Conservation (phyloP, 768 basidiomycete genomes). For the Leccinum subgranulosum region DNA sequence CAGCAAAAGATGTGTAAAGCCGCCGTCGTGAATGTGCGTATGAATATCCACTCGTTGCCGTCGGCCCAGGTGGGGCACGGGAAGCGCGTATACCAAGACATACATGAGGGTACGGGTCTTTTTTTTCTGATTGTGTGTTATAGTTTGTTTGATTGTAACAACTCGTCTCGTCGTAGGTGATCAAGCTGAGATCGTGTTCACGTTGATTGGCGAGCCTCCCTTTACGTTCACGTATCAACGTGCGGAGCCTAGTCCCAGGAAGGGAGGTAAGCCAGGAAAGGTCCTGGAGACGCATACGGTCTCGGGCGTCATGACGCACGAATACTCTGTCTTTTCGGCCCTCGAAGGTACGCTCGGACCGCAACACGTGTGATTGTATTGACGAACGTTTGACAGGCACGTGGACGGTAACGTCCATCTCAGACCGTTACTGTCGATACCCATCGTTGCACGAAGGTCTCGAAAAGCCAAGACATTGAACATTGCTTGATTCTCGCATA, state of each 20-base stretch:
- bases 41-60: conserved; percentile 78
- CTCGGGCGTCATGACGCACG: conserved; percentile 65
- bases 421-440: conserved; percentile 88
- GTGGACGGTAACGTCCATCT: conserved; percentile 90
- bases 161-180: conserved; percentile 50
- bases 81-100: conserved; percentile 74
- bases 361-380: neutral
- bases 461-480: conserved; percentile 33
- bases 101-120: conserved; percentile 80
- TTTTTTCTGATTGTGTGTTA: neutral
- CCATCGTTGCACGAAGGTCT: conserved; percentile 60
- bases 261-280: conserved; percentile 67
- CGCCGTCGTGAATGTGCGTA: conserved; percentile 68
- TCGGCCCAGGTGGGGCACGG: conserved; percentile 89
- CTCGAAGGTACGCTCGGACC: conserved; percentile 67
- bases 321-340: conserved; percentile 91
- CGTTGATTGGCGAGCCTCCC: conserved; percentile 86
- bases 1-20: conserved; percentile 92
- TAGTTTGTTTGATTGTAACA: neutral
- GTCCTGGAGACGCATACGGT: conserved; percentile 93
- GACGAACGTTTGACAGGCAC: conserved; percentile 52
- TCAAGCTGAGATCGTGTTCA: conserved; percentile 92
- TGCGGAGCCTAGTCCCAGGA: conserved; percentile 64
- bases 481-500: conserved; percentile 13
- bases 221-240: conserved; percentile 96